Conservation (phyloP, 148 eudicot genomes). For the Rhododendron ovatum region DNA sequence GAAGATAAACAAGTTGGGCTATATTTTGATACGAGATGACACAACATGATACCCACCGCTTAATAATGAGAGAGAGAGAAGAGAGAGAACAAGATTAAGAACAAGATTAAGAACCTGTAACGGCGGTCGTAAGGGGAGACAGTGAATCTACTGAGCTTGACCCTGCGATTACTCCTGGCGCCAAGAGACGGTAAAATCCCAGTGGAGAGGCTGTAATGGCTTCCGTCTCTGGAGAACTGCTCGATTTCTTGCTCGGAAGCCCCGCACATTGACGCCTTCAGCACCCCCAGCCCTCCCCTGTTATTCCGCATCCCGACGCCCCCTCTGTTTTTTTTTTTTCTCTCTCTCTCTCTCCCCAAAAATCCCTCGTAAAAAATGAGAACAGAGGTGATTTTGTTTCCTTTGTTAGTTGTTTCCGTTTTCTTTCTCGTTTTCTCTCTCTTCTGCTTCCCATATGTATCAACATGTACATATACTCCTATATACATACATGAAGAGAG, state of each 20-base stretch:
- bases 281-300: conserved; percentile 1
- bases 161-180: conserved; percentile 50
- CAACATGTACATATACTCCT: not conserved
- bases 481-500: not conserved
- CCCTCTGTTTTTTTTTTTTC: conserved; percentile 4
- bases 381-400: not conserved
- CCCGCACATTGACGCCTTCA: conserved; percentile 35
- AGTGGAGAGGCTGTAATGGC: conserved; percentile 44
- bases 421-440: not conserved
- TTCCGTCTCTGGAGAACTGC: conserved; percentile 40
- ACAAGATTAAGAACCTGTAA: conserved; percentile 42
- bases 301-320: not conserved
- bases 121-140: conserved; percentile 59
- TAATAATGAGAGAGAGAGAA: not conserved
- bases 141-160: conserved; percentile 36
- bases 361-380: too few relatives aligned
- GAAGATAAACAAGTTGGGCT: too few relatives aligned
- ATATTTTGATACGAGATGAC: too few relatives aligned
- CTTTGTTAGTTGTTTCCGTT: not conserved
- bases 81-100: too few relatives aligned
- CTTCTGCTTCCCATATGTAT: not conserved
- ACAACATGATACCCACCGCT: too few relatives aligned
- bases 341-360: not conserved
- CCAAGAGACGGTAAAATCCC: conserved; percentile 77
- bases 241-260: conserved; percentile 28